A percentile compares a stretch with the other conserved stretches of the same genome.
Evolutionary conservation across 768 basidiomycete species (phyloP).

Genomic region (Cubamyces lactineus): DNA sequence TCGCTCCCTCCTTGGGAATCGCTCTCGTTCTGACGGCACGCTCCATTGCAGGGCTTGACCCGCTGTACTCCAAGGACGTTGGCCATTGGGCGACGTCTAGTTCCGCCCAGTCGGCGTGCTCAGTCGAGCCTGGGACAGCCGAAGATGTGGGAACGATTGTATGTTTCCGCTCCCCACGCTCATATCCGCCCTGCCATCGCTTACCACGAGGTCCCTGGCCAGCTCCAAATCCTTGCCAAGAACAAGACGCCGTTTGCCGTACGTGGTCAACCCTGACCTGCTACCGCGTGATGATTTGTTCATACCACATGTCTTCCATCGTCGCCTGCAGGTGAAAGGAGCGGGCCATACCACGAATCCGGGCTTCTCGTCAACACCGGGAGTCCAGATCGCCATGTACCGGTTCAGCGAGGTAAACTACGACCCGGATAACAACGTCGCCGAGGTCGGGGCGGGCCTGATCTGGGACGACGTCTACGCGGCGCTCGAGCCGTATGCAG

Average conservation of each 20-base stretch:
- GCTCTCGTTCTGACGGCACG: neutral
- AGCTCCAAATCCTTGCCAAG: conserved; percentile 53
- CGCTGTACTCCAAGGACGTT: conserved; percentile 46
- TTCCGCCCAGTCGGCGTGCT: conserved; percentile 49
- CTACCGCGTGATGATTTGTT: neutral
- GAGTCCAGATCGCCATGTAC: conserved; percentile 40
- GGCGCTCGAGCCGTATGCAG: conserved; percentile 49
- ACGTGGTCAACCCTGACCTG: conserved; percentile 20
- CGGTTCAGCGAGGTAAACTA: conserved; percentile 35
- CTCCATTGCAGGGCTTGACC: conserved; percentile 4
- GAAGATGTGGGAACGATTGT: conserved; percentile 57
- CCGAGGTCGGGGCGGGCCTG: conserved; percentile 42
- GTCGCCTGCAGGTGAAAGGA: conserved; percentile 36
- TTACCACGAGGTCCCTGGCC: neutral
- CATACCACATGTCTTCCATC: neutral
- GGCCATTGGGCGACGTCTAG: conserved; percentile 57
- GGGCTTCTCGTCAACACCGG: conserved; percentile 41
- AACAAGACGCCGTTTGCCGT: conserved; percentile 59
- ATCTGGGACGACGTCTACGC: conserved; percentile 72
- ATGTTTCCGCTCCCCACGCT: conserved; percentile 27
- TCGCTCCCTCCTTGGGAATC: neutral
- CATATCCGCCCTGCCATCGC: neutral
- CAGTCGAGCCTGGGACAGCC: conserved; percentile 59
- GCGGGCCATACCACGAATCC: conserved; percentile 40
- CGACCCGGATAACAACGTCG: conserved; percentile 25